phyloP scores from a whole-genome alignment of 805 yeast genomes.

The Zygosaccharomyces pseudorouxii region DNA sequence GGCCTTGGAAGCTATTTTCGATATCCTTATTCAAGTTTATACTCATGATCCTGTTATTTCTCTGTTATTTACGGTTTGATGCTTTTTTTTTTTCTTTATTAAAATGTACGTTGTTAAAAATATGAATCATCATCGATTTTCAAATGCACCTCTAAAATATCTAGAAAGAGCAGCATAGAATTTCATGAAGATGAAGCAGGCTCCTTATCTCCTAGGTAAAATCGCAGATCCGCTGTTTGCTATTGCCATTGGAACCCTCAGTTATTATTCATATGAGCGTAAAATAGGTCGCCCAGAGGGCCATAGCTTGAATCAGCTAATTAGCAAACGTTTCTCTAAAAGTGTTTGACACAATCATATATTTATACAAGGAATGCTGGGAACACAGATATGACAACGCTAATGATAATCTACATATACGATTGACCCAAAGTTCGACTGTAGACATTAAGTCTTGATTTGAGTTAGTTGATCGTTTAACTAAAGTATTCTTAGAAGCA shows the following conservation, averaged over 20 bases:
- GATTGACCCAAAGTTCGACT: no score
- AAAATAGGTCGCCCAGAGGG: conserved; percentile 56
- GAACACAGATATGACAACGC: no score
- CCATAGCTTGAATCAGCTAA: conserved; percentile 52
- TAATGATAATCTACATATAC: no score
- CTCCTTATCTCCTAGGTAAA: conserved; percentile 29
- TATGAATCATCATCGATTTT: background rate
- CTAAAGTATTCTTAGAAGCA: conserved; percentile 6
- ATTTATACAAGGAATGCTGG: no score
- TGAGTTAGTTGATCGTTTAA: conserved; percentile 2
- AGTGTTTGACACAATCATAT: background rate
- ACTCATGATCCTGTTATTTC: background rate
- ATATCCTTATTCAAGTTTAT: conserved; percentile 8
- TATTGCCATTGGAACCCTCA: conserved; percentile 53
- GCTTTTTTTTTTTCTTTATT: background rate
- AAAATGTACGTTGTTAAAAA: background rate
- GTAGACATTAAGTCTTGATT: background rate
- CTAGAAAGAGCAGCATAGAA: background rate
- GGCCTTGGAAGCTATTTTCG: conserved; percentile 9
- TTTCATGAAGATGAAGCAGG: conserved; percentile 6
- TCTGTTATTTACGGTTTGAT: background rate
- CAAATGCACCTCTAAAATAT: background rate
- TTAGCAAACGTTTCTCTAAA: conserved; percentile 31
- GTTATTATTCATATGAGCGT: conserved; percentile 60
- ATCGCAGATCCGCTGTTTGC: conserved; percentile 64